Evolutionary conservation across 1,139 yeast genomes (phyloP), one percentile per base, ranked within the genome.

Genomic region (Yamadazyma taylorii): DNA sequence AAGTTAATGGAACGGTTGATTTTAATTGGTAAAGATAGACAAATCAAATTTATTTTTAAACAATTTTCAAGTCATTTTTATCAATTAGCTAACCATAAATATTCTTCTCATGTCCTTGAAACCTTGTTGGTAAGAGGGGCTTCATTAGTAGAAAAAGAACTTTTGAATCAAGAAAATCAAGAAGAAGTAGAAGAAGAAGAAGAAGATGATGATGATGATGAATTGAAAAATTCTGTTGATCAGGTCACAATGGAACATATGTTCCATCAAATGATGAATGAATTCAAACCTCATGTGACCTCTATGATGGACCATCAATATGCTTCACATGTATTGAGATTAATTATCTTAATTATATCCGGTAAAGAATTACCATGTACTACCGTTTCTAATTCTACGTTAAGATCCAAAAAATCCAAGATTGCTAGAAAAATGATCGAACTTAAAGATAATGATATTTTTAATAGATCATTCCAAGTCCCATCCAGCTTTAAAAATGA

Each of bases 401-500:
- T 89, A 48, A 76, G 98, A 56, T 85, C 95, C 30, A 88, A 88
- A 53, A 87, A 79, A 56, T 84, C 95, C 24, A 85, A 86, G 55
- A 84, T 86, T 55, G 96, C 97, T 1, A 78, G 97, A 58, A 89
- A 89, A 59, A 85, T 86, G 92, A 86, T 88, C 51, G 95, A 87
- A 51, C 82, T 90, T 36, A 82, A 81, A 53, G 96, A 86, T 52
- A 82, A 74, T 43, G 81, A 77, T 10, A 87, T 81, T 48, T 84
- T 81, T 53, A 69, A 77, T 52, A 74, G 78, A 43, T 63, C 81
- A 1, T 86, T 79, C 56, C 87, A 82, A 59, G 80, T 81, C 2
- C 96, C 97, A 3, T 58, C 67, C 9, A 71, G 86, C 0, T 88
- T 90, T 60, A 81, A 79, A 45, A 69, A 66, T n/a, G 79, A 81